Conservation (phyloP, 2,329 filamentous ascomycete species). For the Calonectria hawksworthii region DNA sequence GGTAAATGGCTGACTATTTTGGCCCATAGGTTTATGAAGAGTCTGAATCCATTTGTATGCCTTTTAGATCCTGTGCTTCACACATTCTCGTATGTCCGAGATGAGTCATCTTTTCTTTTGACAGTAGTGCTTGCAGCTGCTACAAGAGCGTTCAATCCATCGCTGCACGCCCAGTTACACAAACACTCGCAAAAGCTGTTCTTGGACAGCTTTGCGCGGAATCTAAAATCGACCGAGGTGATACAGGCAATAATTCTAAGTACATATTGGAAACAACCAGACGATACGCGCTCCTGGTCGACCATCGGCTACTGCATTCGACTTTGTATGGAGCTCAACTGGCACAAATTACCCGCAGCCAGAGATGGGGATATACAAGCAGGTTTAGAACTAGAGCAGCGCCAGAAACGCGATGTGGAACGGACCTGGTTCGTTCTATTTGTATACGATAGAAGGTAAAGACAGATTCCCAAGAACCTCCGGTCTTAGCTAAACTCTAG, state of each 20-base stretch:
- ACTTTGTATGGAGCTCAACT: constrained; percentile 55
- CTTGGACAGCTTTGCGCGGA: constrained; percentile 47
- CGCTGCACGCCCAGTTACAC: constrained; percentile 42
- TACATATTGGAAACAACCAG: constrained; percentile 59
- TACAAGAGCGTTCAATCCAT: constrained; percentile 52
- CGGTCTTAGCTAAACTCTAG: background rate
- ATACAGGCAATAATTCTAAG: constrained; percentile 54
- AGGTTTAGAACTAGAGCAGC: constrained; percentile 32
- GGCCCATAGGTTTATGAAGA: constrained; percentile 50
- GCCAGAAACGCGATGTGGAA: constrained; percentile 51
- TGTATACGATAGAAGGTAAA: constrained; percentile 56
- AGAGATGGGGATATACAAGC: background rate
- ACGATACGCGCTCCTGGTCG: constrained; percentile 56
- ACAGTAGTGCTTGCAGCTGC: constrained; percentile 51
- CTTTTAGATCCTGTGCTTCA: constrained; percentile 55
- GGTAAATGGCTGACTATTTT: background rate
- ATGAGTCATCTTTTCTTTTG: constrained; percentile 53
- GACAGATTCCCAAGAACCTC: background rate
- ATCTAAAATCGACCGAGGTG: constrained; percentile 53
- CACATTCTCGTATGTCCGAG: constrained; percentile 52
- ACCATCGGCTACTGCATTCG: constrained; percentile 56
- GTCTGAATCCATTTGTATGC: constrained; percentile 55
- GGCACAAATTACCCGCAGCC: constrained; percentile 47
- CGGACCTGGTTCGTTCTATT: constrained; percentile 55
- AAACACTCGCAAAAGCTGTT: constrained; percentile 46